Percentiles rank a stretch among this genome's conserved stretches.
These are phyloP conservation scores for Paracoccidioides lutzii DNA, from an alignment of 2,329 filamentous ascomycete genomes.

Conservation along the genomic window DNA sequence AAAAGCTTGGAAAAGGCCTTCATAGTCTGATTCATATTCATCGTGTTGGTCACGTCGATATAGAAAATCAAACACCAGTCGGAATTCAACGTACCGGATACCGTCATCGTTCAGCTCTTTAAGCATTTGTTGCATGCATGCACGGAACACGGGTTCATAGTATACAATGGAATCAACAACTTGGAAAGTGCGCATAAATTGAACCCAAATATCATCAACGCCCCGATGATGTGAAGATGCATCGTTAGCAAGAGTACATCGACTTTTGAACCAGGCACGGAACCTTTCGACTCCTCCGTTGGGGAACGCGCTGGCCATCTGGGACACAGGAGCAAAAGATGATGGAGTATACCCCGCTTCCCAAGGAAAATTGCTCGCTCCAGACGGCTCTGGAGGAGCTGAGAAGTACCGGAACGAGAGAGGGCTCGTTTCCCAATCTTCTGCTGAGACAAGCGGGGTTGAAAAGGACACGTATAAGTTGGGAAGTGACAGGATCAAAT, in stretches of 20 bases:
- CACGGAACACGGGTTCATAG: conserved; percentile 81
- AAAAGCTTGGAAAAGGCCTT: conserved; percentile 57
- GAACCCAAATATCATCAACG: conserved; percentile 69
- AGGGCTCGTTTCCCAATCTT: conserved; percentile 42
- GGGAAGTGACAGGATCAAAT: conserved; percentile 54
- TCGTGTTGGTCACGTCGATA: conserved; percentile 56
- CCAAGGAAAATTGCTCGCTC: conserved; percentile 45
- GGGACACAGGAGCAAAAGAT: conserved; percentile 44
- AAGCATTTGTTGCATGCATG: conserved; percentile 61
- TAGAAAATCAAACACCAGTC: conserved; percentile 59
- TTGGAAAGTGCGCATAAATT: conserved; percentile 63
- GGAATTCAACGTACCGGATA: conserved; percentile 71
- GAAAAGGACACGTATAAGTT: conserved; percentile 61
- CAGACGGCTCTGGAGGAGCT: conserved; percentile 31
- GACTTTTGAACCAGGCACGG: conserved; percentile 59
- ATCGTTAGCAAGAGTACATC: conserved; percentile 56
- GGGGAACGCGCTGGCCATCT: conserved; percentile 62
- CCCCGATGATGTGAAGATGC: conserved; percentile 76
- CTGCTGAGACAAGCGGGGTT: conserved; percentile 41
- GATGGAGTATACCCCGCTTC: conserved; percentile 45
- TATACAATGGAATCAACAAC: conserved; percentile 63
- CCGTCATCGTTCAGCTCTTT: conserved; percentile 63
- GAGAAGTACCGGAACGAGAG: conserved; percentile 51
- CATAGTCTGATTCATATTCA: conserved; percentile 52
- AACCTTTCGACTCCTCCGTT: conserved; percentile 59